Conservation (phyloP, 73 alveolate genomes). For the Stentor roeselii region DNA sequence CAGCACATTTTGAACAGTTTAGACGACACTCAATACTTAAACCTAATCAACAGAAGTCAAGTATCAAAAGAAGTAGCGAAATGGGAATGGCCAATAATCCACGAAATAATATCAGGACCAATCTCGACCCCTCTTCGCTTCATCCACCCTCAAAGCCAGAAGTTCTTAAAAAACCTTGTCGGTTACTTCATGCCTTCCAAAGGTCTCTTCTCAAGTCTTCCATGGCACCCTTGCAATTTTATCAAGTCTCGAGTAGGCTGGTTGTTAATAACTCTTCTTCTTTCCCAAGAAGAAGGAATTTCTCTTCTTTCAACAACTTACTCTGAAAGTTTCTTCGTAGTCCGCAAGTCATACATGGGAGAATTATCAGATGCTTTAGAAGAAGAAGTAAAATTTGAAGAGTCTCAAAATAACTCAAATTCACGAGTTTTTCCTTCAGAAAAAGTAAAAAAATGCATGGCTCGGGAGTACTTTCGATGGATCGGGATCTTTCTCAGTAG, state of each 20-base stretch:
- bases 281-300: slow-evolving; percentile 24
- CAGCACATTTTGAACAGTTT: slow-evolving; percentile 2
- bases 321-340: slow-evolving; percentile 29
- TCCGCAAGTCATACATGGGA: not conserved
- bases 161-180: not conserved
- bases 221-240: slow-evolving; percentile 10
- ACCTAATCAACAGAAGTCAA: slow-evolving; percentile 1
- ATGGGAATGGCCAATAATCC: slow-evolving; percentile 28
- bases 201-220: not conserved
- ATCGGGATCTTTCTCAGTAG: not conserved
- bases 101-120: slow-evolving; percentile 16
- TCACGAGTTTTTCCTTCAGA: slow-evolving; percentile 22
- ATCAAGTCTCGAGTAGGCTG: slow-evolving; percentile 20
- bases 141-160: not conserved
- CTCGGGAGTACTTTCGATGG: slow-evolving; percentile 28
- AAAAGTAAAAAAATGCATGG: slow-evolving; percentile 7
- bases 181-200: slow-evolving; percentile 27
- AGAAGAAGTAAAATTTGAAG: slow-evolving; percentile 9
- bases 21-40: not conserved
- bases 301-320: not conserved
- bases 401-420: not conserved
- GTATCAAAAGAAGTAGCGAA: slow-evolving; percentile 3
- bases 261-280: not conserved
- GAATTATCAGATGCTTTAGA: slow-evolving; percentile 16
- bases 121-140: not conserved